A percentile compares a stretch with the other conserved stretches of the same genome.
phyloP scores from a whole-genome alignment of 805 yeast genomes.

The Metschnikowia koreensis region DNA sequence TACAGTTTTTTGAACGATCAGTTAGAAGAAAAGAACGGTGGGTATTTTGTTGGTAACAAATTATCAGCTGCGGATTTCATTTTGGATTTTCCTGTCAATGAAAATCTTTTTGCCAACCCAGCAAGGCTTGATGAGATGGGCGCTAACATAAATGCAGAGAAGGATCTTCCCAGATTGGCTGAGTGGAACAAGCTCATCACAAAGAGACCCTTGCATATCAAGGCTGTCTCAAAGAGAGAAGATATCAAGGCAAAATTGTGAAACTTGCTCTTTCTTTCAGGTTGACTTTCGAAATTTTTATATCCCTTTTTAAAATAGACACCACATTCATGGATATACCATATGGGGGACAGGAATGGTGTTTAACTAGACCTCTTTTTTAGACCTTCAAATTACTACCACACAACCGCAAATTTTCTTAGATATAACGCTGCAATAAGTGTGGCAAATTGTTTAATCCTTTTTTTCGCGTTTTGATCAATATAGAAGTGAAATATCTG shows the following conservation, averaged over 20 bases:
- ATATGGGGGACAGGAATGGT: too few relatives aligned
- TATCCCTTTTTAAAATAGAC: too few relatives aligned
- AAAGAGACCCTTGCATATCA: slow-evolving; percentile 11
- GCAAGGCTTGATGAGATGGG: slow-evolving; percentile 9
- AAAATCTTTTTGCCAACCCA: slow-evolving; percentile 16
- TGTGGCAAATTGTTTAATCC: too few relatives aligned
- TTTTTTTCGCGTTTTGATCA: too few relatives aligned
- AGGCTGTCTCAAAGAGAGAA: slow-evolving; percentile 8
- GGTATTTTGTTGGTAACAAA: slow-evolving; percentile 37
- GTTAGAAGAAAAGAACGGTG: slow-evolving; percentile 29
- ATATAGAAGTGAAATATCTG: too few relatives aligned
- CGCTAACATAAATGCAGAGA: slow-evolving; percentile 5
- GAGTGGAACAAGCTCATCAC: slow-evolving; percentile 19
- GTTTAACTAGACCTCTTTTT: too few relatives aligned
- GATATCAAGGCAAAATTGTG: slow-evolving; percentile 1
- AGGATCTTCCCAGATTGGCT: slow-evolving; percentile 16
- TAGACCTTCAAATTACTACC: too few relatives aligned
- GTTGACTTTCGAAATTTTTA: too few relatives aligned
- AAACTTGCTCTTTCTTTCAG: too few relatives aligned
- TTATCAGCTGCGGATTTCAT: slow-evolving; percentile 41
- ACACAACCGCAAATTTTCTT: too few relatives aligned
- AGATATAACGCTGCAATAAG: too few relatives aligned
- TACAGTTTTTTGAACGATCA: slow-evolving; percentile 30
- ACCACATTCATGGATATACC: too few relatives aligned
- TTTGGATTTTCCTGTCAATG: slow-evolving; percentile 33